Evolutionary conservation across 768 basidiomycete genomes (phyloP).

Genomic region (Paxillus involutus): DNA sequence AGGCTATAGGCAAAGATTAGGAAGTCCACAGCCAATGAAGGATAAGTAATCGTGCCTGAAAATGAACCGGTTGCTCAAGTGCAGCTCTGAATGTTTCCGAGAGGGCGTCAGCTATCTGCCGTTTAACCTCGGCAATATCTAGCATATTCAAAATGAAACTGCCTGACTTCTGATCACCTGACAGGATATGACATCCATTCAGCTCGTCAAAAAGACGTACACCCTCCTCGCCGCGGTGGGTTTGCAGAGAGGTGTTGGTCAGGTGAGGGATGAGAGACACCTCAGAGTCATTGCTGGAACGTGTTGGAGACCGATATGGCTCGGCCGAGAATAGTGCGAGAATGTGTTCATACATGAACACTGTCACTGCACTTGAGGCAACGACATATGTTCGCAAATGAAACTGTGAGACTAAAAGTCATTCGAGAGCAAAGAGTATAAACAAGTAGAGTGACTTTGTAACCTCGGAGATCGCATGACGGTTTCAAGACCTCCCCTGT

Average conservation of each 20-base stretch:
- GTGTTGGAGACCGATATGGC: conserved; percentile 57
- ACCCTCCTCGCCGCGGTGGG: conserved; percentile 58
- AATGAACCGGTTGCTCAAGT: conserved; percentile 76
- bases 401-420: conserved; percentile 54
- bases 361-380: conserved; percentile 69
- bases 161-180: conserved; percentile 22
- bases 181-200: conserved; percentile 58
- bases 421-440: conserved; percentile 6
- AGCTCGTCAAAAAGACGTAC: conserved; percentile 85
- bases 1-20: conserved; percentile 44
- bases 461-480: conserved; percentile 38
- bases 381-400: conserved; percentile 91
- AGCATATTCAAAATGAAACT: conserved; percentile 17
- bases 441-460: conserved; percentile 50
- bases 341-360: conserved; percentile 81
- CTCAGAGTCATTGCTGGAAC: conserved; percentile 24
- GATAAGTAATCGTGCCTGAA: conserved; percentile 56
- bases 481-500: conserved; percentile 13
- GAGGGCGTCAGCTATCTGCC: conserved; percentile 63
- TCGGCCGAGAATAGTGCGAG: conserved; percentile 86
- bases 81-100: conserved; percentile 87
- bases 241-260: conserved; percentile 91
- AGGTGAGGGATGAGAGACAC: conserved; percentile 65
- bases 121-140: conserved; percentile 53
- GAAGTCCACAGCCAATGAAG: neutral